Conservation (phyloP, 768 basidiomycete genomes). For the Lactarius hatsudake region DNA sequence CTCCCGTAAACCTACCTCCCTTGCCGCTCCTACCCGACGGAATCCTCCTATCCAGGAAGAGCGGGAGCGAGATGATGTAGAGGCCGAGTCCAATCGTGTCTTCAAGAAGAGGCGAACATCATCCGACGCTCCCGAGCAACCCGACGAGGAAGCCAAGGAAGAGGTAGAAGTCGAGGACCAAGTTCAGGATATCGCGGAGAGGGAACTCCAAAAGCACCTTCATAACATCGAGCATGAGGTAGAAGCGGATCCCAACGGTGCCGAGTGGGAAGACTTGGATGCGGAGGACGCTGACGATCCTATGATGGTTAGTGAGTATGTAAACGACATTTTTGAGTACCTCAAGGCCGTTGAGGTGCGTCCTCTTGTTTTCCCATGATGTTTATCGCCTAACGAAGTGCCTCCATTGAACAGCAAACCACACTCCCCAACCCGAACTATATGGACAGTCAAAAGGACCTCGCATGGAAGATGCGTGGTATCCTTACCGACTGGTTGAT, state of each 20-base stretch:
- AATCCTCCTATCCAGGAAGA: constrained; percentile 7
- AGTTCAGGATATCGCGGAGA: constrained; percentile 31
- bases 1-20: constrained; percentile 23
- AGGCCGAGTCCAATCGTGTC: constrained; percentile 56
- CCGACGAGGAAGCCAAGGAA: constrained; percentile 36
- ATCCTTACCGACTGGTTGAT: constrained; percentile 93
- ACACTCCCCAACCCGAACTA: constrained; percentile 85
- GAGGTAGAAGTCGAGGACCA: constrained; percentile 46
- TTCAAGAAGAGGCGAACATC: constrained; percentile 78
- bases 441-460: constrained; percentile 78
- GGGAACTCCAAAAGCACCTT: constrained; percentile 35
- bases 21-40: background rate
- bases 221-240: constrained; percentile 41
- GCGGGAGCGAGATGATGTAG: constrained; percentile 39
- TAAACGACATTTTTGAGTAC: constrained; percentile 90
- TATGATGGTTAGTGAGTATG: constrained; percentile 96
- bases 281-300: constrained; percentile 91
- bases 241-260: constrained; percentile 64
- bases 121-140: constrained; percentile 53
- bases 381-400: constrained; percentile 6
- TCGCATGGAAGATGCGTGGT: constrained; percentile 87
- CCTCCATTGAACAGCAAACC: constrained; percentile 44
- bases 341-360: constrained; percentile 81
- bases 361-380: constrained; percentile 17
- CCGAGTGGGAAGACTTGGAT: constrained; percentile 89